A percentile compares a stretch with the other conserved stretches of the same genome.
These are phyloP conservation scores for Poa pratensis DNA, from an alignment of 176 grass and related monocot genomes.

Conservation along the genomic window DNA sequence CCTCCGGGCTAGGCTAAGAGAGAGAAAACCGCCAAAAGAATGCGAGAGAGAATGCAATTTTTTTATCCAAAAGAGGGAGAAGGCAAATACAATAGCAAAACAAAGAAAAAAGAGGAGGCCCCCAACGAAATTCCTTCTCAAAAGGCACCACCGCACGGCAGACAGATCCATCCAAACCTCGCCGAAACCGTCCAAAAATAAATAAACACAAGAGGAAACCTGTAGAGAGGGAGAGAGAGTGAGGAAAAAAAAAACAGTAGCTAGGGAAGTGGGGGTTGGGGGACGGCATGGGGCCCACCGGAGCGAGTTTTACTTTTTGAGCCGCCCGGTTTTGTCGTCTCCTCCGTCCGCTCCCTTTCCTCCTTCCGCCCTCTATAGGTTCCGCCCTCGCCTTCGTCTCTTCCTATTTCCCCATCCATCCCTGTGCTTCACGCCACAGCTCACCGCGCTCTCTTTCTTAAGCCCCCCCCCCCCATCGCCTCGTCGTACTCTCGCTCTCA, in stretches of 20 bases:
- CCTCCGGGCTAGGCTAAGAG: too few relatives aligned
- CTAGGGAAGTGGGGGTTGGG: slow-evolving; percentile 19
- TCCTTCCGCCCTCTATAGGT: neutral
- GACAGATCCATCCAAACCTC: slow-evolving; percentile 42
- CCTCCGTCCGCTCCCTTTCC: slow-evolving; percentile 54
- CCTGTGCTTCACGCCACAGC: slow-evolving; percentile 24
- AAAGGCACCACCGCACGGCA: neutral
- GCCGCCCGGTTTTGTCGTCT: slow-evolving; percentile 86
- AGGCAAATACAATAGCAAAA: slow-evolving; percentile 7
- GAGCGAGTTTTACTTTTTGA: slow-evolving; percentile 67
- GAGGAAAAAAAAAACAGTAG: neutral
- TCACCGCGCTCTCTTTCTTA: neutral
- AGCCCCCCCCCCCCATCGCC: neutral
- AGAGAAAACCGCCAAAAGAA: neutral
- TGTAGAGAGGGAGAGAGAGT: neutral
- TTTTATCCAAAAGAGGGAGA: neutral
- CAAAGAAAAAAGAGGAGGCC: neutral
- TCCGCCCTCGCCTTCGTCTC: neutral
- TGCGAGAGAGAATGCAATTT: too few relatives aligned
- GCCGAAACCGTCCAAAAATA: slow-evolving; percentile 39
- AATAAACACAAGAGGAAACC: slow-evolving; percentile 19
- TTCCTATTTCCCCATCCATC: neutral
- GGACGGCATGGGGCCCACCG: slow-evolving; percentile 38
- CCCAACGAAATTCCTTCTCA: neutral
- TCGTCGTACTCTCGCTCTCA: slow-evolving; percentile 3